Evolutionary conservation across 257 asterid genomes (phyloP).

Genomic region (Ocimum tenuiflorum): DNA sequence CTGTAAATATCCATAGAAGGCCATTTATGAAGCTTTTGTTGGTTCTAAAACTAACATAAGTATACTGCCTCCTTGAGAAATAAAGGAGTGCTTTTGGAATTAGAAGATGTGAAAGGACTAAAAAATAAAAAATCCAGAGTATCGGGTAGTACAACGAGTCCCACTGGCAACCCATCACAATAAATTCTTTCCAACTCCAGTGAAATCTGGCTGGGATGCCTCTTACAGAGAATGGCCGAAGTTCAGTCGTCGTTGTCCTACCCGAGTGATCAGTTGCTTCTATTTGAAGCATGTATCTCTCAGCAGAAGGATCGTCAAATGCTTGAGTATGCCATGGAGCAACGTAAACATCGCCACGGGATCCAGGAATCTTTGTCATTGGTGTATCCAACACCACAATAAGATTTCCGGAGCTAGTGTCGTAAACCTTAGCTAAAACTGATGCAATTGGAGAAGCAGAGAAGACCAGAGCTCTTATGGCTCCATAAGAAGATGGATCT

Average conservation of each 20-base stretch:
- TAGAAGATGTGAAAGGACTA: constrained; percentile 41
- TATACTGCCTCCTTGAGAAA: constrained; percentile 38
- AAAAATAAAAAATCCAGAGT: constrained; percentile 45
- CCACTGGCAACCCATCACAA: constrained; percentile 97
- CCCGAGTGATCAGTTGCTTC: constrained; percentile 59
- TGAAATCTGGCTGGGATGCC: constrained; percentile 50
- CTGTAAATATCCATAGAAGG: constrained; percentile 49
- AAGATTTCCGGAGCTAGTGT: constrained; percentile 53
- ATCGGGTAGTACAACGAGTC: constrained; percentile 63
- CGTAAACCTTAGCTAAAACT: constrained; percentile 73
- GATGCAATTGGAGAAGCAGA: constrained; percentile 60
- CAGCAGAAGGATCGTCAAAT: constrained; percentile 80
- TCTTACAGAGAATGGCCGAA: constrained; percentile 69
- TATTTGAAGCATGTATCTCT: constrained; percentile 64
- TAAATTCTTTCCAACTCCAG: constrained; percentile 76
- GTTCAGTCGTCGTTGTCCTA: constrained; percentile 50
- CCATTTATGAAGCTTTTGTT: constrained; percentile 40
- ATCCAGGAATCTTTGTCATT: constrained; percentile 44
- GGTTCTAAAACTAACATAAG: constrained; percentile 37
- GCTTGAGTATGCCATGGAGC: constrained; percentile 68
- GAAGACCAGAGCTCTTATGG: constrained; percentile 67
- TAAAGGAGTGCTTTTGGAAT: constrained; percentile 45
- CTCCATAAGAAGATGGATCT: constrained; percentile 33
- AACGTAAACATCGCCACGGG: constrained; percentile 61
- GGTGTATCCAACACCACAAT: constrained; percentile 51